Evolutionary conservation across 352 stramenopile species (phyloP).

Genomic region (Phytophthora pluvialis): DNA sequence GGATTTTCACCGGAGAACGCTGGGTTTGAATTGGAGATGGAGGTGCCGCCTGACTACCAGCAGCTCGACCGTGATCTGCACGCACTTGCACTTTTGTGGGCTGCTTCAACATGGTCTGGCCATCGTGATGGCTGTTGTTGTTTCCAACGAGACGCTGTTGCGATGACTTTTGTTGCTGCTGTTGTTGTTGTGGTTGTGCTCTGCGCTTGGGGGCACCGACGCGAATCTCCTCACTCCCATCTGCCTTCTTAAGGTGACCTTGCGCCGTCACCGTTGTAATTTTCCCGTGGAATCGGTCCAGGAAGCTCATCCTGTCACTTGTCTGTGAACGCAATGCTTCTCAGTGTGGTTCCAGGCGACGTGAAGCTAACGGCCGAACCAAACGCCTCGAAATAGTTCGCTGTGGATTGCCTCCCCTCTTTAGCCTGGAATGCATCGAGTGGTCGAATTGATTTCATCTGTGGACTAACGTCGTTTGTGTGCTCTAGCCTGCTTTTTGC

Average conservation of each 20-base stretch:
- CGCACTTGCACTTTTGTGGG: constrained; percentile 25
- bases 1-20: constrained; percentile 12
- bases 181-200: constrained; percentile 9
- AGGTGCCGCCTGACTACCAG: constrained; percentile 8
- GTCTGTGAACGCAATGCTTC: background rate
- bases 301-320: constrained; percentile 72
- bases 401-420: too few relatives aligned
- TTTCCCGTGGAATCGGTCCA: constrained; percentile 85
- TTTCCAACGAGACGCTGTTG: constrained; percentile 15
- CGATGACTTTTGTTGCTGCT: constrained; percentile 14
- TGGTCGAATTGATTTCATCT: too few relatives aligned
- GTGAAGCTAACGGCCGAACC: background rate
- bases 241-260: constrained; percentile 77
- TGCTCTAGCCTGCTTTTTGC: too few relatives aligned
- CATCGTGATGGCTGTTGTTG: constrained; percentile 29
- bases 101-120: constrained; percentile 29
- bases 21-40: constrained; percentile 18
- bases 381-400: too few relatives aligned
- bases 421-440: too few relatives aligned
- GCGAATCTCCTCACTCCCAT: constrained; percentile 83
- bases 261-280: constrained; percentile 84
- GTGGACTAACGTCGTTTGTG: too few relatives aligned
- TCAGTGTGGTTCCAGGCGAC: background rate
- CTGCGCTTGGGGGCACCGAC: constrained; percentile 72
- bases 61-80: constrained; percentile 4